Evolutionary conservation across 176 grass and related monocot species (phyloP), one percentile per base, ranked within the genome.

Genomic region (Triticum turgidum): DNA sequence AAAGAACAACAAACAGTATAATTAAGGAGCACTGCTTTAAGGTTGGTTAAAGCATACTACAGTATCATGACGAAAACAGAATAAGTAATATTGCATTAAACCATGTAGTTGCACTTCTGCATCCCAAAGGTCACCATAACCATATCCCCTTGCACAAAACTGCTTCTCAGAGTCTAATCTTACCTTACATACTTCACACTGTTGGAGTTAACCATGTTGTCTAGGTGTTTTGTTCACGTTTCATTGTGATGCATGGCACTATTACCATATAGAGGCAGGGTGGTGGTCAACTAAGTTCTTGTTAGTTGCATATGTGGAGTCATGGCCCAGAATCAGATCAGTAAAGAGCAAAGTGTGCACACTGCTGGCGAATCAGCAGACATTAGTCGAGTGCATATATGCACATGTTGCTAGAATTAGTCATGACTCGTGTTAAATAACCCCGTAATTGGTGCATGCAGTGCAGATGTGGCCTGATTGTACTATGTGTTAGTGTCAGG

Each of bases 91-190:
- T 1, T 15, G 29, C 20, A 75, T 59, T 66, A n/a, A 75, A 80
- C 44, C 38, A 80, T 45, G 65, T 5, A 54, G 54, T 47, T 47
- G 51, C 37, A 70, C n/a, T 64, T 64, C 9, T 24, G 9, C 41
- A 72, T 22, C 79, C 82, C 37, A 15, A 8, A 70, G 35, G 39
- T 37, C 32, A 71, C 34, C 69, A 80, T 34, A 82, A 65, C 24
- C 29, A 78, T 69, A 82, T 78, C 21, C 51, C 30, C 8, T 62
- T 52, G 32, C 7, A 15, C 56, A 82, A 33, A 65, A 74, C 38
- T 54, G 44, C 62, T 79, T 65, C 24, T 87, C 4, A 73, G 39
- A 22, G 61, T 54, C 42, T 83, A 65, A 78, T 82, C 21, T 32
- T 33, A 33, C 80, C 45, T 56, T 76, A 76, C 35, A 75, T 13